These are phyloP conservation scores for Gynandropsis gynandra DNA, from an alignment of 345 rosid genomes.

Conservation along the genomic window DNA sequence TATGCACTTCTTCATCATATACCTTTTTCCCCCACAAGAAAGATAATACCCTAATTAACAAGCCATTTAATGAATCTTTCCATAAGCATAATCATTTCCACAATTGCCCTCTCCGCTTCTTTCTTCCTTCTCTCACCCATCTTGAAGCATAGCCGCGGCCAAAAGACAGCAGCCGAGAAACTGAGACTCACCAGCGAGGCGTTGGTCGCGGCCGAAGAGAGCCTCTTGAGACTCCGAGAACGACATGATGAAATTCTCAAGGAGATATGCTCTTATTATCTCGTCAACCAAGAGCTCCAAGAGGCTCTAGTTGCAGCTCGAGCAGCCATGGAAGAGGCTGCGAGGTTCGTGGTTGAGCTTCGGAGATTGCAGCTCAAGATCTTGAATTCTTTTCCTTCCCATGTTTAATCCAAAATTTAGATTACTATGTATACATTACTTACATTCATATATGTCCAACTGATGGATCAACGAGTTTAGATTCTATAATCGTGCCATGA, in stretches of 20 bases:
- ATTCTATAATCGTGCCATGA: too few relatives aligned
- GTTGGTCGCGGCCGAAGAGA: slow-evolving; percentile 44
- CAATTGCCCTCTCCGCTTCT: slow-evolving; percentile 41
- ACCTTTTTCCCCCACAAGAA: too few relatives aligned
- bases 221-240: slow-evolving; percentile 38
- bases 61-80: too few relatives aligned
- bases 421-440: too few relatives aligned
- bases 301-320: slow-evolving; percentile 40
- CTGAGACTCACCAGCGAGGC: slow-evolving; percentile 44
- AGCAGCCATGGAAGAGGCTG: slow-evolving; percentile 42
- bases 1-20: too few relatives aligned
- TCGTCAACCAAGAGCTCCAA: slow-evolving; percentile 39
- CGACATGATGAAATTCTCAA: slow-evolving; percentile 47
- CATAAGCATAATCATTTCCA: slow-evolving; percentile 21
- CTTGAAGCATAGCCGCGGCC: slow-evolving; percentile 33
- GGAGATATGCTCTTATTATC: slow-evolving; percentile 38
- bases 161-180: slow-evolving; percentile 28
- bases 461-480: too few relatives aligned
- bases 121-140: slow-evolving; percentile 29
- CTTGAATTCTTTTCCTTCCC: slow-evolving; percentile 31
- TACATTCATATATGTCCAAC: too few relatives aligned
- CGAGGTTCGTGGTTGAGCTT: slow-evolving; percentile 34
- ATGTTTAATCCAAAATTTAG: slow-evolving; percentile 22
- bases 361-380: slow-evolving; percentile 46
- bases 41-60: too few relatives aligned